Evolutionary conservation across 2,329 filamentous ascomycete species (phyloP).

Genomic region (Ceratocystis cubensis): DNA sequence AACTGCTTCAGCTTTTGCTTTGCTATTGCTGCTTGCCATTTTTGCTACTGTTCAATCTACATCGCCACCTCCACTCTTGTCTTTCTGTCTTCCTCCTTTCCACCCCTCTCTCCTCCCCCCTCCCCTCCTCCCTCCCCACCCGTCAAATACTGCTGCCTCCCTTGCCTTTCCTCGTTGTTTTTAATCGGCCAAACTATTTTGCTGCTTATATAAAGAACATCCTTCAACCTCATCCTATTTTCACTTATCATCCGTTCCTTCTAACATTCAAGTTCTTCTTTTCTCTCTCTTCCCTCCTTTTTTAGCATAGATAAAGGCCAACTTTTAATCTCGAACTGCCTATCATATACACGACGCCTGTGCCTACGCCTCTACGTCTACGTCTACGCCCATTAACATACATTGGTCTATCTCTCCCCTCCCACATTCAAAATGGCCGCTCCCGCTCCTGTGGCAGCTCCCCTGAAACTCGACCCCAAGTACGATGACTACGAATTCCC

Average conservation of each 20-base stretch:
- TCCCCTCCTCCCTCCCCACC: background rate
- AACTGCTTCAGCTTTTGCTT: background rate
- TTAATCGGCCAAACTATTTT: background rate
- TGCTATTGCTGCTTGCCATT: background rate
- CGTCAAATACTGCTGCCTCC: background rate
- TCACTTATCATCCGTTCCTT: background rate
- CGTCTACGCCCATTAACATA: background rate
- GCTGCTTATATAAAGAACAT: slow-evolving; percentile 1
- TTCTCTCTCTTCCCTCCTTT: background rate
- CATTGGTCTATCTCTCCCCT: background rate
- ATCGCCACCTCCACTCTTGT: background rate
- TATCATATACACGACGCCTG: background rate
- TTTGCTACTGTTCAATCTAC: background rate
- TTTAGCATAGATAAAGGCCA: background rate
- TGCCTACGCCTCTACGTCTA: background rate
- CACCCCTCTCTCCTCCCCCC: background rate
- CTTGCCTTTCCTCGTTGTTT: background rate
- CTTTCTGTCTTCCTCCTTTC: background rate
- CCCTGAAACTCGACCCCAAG: slow-evolving; percentile 61
- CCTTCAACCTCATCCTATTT: background rate
- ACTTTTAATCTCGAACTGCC: background rate
- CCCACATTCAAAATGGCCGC: slow-evolving; percentile 15
- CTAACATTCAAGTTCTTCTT: background rate
- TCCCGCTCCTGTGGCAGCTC: slow-evolving; percentile 18
- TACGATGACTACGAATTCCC: slow-evolving; percentile 96